Base-by-base conservation (phyloP, 2,329 filamentous ascomycete species). In the Cercospora brassicicola region DNA sequence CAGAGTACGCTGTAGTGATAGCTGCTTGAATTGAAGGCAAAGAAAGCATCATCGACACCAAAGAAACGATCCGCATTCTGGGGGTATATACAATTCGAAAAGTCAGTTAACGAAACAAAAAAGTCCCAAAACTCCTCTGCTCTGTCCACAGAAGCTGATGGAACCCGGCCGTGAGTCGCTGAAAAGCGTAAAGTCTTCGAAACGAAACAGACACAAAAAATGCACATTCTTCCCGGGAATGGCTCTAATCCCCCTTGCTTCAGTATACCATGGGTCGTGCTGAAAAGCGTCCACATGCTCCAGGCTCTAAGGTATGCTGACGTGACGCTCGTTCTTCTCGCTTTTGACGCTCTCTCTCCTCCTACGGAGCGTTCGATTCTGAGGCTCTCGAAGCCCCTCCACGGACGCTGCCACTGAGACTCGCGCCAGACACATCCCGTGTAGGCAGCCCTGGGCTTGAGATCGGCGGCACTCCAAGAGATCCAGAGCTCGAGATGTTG, bases 301-400 rank as follows among this genome's bases (percentile, higher is more conserved):
- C 28, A 33, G 31, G 18, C 13, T 33, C 42, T 11, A 62, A 62
- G 15, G 23, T 18, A 26, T 62, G 42, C 59, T 62, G 42, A 26
- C 13, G 23, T 39, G 59, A 48, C 9, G 39, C 33, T 48, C 59
- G 56, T 59, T 59, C 56, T 59, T 39, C 30, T 59, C 56, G 56
- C 30, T 59, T 39, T 28, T 62, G 42, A 39, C 26, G 10, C 20
- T 30, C 59, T n/a, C 30, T 62, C 39, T 53, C 45, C 60, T 62
- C 60, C 60, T 62, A 62, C 45, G 60, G 45, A 62, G 18, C 42
- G 10, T 53, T 62, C 42, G 45, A 53, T 31, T 62, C 60, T 8
- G 60, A 53, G 42, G 28, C 45, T 31, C 45, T 62, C n/a, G 30
- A 18, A 30, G 42, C 42, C 7, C 20, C 60, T 48, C 60, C 60